A percentile compares a stretch with the other conserved stretches of the same genome.
These are phyloP conservation scores for Lupinus albus DNA, from an alignment of 306 rosid species.

Conservation along the genomic window DNA sequence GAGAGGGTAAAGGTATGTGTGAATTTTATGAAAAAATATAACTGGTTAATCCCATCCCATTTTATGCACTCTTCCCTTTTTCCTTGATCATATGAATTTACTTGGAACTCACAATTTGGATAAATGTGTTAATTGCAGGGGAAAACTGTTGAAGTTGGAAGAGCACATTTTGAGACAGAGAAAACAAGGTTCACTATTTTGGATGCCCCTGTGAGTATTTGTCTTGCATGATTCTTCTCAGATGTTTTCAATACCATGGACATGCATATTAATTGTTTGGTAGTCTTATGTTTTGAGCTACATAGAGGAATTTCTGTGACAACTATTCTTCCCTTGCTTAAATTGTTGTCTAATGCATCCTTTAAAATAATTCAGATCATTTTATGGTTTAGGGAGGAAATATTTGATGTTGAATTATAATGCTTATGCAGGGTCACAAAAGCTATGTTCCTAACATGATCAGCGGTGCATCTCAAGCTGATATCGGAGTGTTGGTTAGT, in stretches of 20 bases:
- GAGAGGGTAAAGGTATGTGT: conserved; percentile 83
- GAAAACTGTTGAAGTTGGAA: conserved; percentile 97
- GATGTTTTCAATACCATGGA: not conserved
- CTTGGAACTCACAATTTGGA: conserved; percentile 28
- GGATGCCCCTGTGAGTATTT: conserved; percentile 93
- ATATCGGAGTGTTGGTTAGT: conserved; percentile 94
- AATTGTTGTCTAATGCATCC: conserved; percentile 9
- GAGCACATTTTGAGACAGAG: conserved; percentile 97
- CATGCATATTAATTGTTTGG: conserved; percentile 17
- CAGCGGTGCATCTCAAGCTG: conserved; percentile 99
- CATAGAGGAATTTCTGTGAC: conserved; percentile 15
- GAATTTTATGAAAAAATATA: conserved; percentile 16
- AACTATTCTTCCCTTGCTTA: conserved; percentile 8
- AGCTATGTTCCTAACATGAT: conserved; percentile 99
- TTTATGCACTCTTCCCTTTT: conserved; percentile 20
- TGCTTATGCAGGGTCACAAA: conserved; percentile 85
- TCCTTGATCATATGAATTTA: conserved; percentile 17
- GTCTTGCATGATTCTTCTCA: conserved; percentile 27
- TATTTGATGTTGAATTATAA: conserved; percentile 27
- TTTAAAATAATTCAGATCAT: conserved; percentile 16
- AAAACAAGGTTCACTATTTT: conserved; percentile 84
- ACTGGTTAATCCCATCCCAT: not conserved
- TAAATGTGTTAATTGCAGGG: conserved; percentile 61
- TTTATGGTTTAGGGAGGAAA: conserved; percentile 20
- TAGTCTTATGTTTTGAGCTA: conserved; percentile 13